phyloP scores from a whole-genome alignment of 1,284 basidiomycete genomes.

The Apiotrichum sp. region DNA sequence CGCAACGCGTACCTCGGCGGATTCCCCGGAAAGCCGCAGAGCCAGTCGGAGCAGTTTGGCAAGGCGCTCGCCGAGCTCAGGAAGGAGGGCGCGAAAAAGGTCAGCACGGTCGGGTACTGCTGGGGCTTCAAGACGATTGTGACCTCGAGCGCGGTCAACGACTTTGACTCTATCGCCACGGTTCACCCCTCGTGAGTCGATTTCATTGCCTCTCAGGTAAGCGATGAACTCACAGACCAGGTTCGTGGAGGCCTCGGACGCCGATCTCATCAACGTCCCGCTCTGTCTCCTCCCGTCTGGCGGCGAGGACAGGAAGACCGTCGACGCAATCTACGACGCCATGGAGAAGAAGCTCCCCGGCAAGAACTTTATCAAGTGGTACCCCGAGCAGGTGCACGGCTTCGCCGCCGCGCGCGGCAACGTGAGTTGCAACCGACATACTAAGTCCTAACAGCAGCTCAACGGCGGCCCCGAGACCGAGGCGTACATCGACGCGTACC shows the following conservation, averaged over 20 bases:
- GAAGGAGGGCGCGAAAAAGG: conserved; percentile 30
- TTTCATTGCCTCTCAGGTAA: too few relatives aligned
- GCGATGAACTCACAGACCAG: conserved; percentile 11
- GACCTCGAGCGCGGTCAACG: conserved; percentile 17
- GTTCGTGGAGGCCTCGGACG: conserved; percentile 44
- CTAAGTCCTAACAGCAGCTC: conserved; percentile 14
- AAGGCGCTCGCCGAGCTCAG: conserved; percentile 39
- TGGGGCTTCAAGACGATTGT: conserved; percentile 43
- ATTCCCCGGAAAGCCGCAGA: conserved; percentile 33
- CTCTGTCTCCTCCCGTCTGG: conserved; percentile 46
- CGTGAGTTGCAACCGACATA: conserved; percentile 21
- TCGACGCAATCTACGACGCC: conserved; percentile 33
- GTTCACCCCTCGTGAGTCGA: conserved; percentile 42
- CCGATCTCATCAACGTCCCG: conserved; percentile 43
- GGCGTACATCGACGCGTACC: conserved; percentile 25
- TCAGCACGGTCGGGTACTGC: conserved; percentile 48
- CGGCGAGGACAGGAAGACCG: conserved; percentile 44
- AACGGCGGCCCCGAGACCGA: conserved; percentile 22
- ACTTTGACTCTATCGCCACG: conserved; percentile 31
- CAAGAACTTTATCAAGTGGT: conserved; percentile 45
- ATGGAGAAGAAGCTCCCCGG: conserved; percentile 40
- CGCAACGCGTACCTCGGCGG: conserved; percentile 31
- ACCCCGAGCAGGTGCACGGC: conserved; percentile 44
- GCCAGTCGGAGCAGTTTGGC: conserved; percentile 33
- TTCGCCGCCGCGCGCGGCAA: conserved; percentile 47